Base-by-base conservation (phyloP, 768 basidiomycete genomes). In the Pleurotus tuber-regium region DNA sequence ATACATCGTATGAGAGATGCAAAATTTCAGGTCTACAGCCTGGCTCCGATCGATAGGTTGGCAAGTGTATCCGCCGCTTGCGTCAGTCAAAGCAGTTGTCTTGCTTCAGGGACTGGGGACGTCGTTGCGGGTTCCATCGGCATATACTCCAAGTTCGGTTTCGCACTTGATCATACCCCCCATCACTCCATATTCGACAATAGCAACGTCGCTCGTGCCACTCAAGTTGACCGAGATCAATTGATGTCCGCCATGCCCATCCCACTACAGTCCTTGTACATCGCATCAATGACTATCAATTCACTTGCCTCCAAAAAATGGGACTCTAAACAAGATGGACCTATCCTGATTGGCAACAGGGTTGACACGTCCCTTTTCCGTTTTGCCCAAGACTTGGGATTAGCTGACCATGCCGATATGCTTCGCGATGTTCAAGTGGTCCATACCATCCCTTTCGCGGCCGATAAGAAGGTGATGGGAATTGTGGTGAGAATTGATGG, bases 401-500 rank as follows among this genome's bases (percentile, higher is more conserved):
- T 7, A 14, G 14, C 7, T 31, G n/a, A n/a, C n/a, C n/a, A n/a
- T n/a, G n/a, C n/a, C n/a, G n/a, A 7, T 31, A 8, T 14, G 8
- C 30, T 31, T 31, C 30, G 8, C 30, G 14, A 31, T 31, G 30
- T 14, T 14, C 7, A 31, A 31, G 30, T 31, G 7, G 30, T 31
- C 30, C 14, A 31, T 31, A 14, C 7, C 7, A 31, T 31, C 7
- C 30, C 30, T 7, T 7, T 14, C 14, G 30, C 30, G 14, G 7
- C 7, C 14, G 30, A 31, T 31, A 31, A 14, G 30, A 31, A 31
- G 14, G 8, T 31, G 14, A 8, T 14, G 7, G 88, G 83, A 23
- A 82, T 83, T 56, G 83, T 89, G 16, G 76, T 90, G 54, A 70
- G 67, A 58, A 59, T 75, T 21, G 75, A 74, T 25, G 59, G 61